Base-by-base conservation (phyloP, 1,139 yeast species). In the Taiozyma onychis region DNA sequence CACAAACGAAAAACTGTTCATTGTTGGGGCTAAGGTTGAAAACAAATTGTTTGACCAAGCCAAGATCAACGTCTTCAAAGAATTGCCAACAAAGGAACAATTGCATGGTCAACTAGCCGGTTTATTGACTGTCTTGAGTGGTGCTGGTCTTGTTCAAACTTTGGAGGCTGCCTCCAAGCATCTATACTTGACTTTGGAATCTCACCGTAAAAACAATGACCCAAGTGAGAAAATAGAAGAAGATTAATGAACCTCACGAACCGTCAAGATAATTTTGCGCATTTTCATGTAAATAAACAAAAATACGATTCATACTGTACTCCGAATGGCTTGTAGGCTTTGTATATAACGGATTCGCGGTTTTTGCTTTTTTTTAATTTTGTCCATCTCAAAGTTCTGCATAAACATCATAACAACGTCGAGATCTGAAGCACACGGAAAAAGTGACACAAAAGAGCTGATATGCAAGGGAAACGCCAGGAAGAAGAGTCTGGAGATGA, bases 11-110 rank as follows among this genome's bases (percentile, higher is more conserved):
- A 83, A 81, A 63, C 71, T 93, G 59, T 80, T 89, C 55, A 70
- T 93, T 44, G 77, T 93, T 53, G 99, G 98, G 44, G 98, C 96
- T 39, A 80, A 82, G 60, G 75, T 93, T 39, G 95, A 88, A 56
- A 74, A 77, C 21, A 73, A 77, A 13, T 72, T 81, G 16, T 76
- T 77, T 62, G 79, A 82, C 58, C 61, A 80, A 41, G 71, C 70
- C 2, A 76, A 82, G 49, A 71, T 93, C 49, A 73, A 80, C 50
- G 61, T 72, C 53, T 88, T 88, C 72, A 87, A 88, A 71, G 79
- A 77, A 39, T 76, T 91, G 63, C 95, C 96, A 43, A 70, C 83
- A 6, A 74, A 84, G 65, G 81, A 79, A 45, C 83, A 83, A 59
- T 73, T 91, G 59, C 93, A 88, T 55, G 81, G 87, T 21, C 89